phyloP scores from a whole-genome alignment of 75 land plant species.

The Picea sitchensis region DNA sequence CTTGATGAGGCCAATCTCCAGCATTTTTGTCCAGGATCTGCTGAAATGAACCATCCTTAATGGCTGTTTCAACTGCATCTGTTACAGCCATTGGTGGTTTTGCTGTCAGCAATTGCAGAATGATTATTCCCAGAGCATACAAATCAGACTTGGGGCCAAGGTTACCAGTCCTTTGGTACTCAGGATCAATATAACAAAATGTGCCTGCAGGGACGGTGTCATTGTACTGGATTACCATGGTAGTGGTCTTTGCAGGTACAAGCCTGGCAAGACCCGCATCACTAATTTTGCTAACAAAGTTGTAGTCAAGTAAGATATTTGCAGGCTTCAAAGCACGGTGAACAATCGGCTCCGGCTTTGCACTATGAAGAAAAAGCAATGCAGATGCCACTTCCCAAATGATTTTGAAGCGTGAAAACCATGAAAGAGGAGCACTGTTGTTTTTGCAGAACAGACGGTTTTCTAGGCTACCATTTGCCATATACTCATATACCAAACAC shows the following conservation, averaged over 20 bases:
- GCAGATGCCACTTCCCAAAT: conserved; percentile 70
- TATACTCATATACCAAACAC: conserved; percentile 43
- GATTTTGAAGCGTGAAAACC: conserved; percentile 59
- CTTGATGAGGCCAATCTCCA: conserved; percentile 45
- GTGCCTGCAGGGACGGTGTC: conserved; percentile 71
- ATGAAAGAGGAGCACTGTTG: conserved; percentile 42
- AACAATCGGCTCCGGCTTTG: conserved; percentile 58
- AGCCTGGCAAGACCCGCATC: conserved; percentile 70
- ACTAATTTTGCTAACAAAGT: conserved; percentile 70
- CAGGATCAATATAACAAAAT: conserved; percentile 78
- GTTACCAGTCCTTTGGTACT: conserved; percentile 68
- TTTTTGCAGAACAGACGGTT: conserved; percentile 36
- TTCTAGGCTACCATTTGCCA: conserved; percentile 49
- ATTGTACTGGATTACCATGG: conserved; percentile 27
- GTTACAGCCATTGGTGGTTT: conserved; percentile 57
- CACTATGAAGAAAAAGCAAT: conserved; percentile 57
- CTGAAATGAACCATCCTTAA: conserved; percentile 23
- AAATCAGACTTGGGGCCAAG: conserved; percentile 64
- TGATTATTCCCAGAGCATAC: conserved; percentile 68
- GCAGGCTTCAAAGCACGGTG: conserved; percentile 79
- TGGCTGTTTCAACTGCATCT: conserved; percentile 48
- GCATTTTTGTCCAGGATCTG: conserved; percentile 39
- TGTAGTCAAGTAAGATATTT: conserved; percentile 64
- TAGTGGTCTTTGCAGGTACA: conserved; percentile 16
- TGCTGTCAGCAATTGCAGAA: conserved; percentile 62